These are phyloP conservation scores for Pleurotus tuber-regium DNA, from an alignment of 768 basidiomycete genomes.

Conservation along the genomic window DNA sequence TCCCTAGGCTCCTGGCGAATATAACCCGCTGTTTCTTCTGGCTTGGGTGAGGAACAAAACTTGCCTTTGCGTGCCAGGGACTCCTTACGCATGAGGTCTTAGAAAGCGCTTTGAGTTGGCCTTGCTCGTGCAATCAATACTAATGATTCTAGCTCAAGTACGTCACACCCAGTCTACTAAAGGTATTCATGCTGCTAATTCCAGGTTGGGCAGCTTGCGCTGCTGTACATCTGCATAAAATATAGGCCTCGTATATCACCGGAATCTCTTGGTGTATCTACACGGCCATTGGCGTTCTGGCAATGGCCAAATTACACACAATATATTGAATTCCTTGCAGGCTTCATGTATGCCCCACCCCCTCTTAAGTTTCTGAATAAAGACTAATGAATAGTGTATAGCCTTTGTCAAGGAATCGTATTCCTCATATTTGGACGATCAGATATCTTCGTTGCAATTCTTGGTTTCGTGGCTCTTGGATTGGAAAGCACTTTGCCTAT, in stretches of 20 bases:
- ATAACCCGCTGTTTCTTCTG: constrained; percentile 91
- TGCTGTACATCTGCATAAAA: constrained; percentile 79
- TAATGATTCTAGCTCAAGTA: constrained; percentile 86
- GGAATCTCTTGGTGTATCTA: constrained; percentile 56
- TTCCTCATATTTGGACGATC: constrained; percentile 73
- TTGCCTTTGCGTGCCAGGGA: constrained; percentile 9
- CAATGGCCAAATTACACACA: constrained; percentile 79
- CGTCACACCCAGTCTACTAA: constrained; percentile 19
- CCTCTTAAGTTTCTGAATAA: not conserved
- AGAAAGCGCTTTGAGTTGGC: constrained; percentile 72
- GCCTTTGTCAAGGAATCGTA: constrained; percentile 67
- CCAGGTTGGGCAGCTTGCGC: constrained; percentile 50
- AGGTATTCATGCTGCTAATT: not conserved
- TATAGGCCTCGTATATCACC: constrained; percentile 63
- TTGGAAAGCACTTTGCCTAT: constrained; percentile 86
- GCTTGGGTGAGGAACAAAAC: constrained; percentile 69
- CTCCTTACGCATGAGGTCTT: constrained; percentile 8
- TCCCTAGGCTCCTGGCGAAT: constrained; percentile 71
- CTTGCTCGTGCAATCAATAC: constrained; percentile 74
- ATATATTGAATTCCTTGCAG: constrained; percentile 81
- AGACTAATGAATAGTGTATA: constrained; percentile 26
- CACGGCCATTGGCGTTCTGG: constrained; percentile 77
- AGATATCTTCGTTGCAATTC: constrained; percentile 51
- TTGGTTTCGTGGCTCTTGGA: constrained; percentile 79
- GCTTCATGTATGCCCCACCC: constrained; percentile 55